Conservation (phyloP, 1,284 basidiomycete genomes). For the Ceratorhiza oryzae-sativae region DNA sequence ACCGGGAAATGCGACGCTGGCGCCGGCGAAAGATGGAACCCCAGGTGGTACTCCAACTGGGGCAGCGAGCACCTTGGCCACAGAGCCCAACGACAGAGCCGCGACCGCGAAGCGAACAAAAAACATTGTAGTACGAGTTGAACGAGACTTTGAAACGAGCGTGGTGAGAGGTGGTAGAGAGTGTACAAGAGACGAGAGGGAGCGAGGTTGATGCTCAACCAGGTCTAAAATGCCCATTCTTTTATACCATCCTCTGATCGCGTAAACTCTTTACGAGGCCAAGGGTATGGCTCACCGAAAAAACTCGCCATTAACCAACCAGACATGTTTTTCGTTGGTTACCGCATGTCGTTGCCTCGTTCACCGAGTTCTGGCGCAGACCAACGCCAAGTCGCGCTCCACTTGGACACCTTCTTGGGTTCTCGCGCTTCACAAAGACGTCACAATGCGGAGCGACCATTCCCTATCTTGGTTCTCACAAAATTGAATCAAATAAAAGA, state of each 20-base stretch:
- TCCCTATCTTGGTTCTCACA: background rate
- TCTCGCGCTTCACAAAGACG: background rate
- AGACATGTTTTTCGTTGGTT: background rate
- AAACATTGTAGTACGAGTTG: conserved; percentile 3
- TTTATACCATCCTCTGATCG: background rate
- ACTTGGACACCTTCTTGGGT: background rate
- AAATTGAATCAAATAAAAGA: background rate
- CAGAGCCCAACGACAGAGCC: conserved; percentile 7
- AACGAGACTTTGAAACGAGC: background rate
- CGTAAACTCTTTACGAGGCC: background rate
- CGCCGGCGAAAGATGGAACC: background rate
- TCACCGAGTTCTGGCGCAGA: background rate
- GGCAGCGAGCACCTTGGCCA: background rate
- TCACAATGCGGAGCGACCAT: background rate
- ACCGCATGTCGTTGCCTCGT: background rate
- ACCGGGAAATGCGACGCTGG: background rate
- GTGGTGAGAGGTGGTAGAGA: background rate
- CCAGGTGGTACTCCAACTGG: background rate
- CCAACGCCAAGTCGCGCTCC: conserved; percentile 2
- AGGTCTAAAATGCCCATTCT: background rate
- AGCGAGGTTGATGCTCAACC: background rate
- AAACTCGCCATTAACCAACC: background rate
- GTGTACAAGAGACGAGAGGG: background rate
- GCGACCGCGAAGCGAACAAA: conserved; percentile 18
- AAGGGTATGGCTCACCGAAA: background rate